Base-by-base conservation (phyloP, 345 rosid species). In the Murraya paniculata region DNA sequence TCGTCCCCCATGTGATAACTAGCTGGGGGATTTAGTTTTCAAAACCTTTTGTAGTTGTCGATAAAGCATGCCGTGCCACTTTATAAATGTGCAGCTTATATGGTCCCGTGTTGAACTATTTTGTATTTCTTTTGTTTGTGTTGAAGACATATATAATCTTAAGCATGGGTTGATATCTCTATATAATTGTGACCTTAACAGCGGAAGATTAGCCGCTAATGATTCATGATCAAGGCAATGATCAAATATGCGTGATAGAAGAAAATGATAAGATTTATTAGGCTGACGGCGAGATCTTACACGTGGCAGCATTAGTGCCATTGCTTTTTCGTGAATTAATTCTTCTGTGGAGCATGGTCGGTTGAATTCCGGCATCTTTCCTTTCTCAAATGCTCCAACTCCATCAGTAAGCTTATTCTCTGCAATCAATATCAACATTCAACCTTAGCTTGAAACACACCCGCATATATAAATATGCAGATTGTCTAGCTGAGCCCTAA, bases 351-450 rank as follows among this genome's bases (percentile, higher is more conserved):
- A 82, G 73, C 75, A 82, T 83, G 90, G 88, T 88, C 88, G 86
- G 89, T 85, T 82, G 72, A 85, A 85, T 81, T 78, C 83, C 87
- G 59, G 89, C 92, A 82, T 86, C 89, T 45, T 85, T 78, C 64
- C 83, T 67, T 66, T 74, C 81, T 76, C 75, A 66, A 67, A 53
- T 70, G 69, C 82, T 72, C 66, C 66, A 55, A 81, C 73, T 77
- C 78, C 83, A 41, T 72, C 77, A 50, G 11, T 72, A 68, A 45
- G 60, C 64, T 74, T 68, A 79, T 76, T 84, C 77, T 73, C 75
- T 59, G 30, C 64, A 38, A 73, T 38, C 67, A 28, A 24, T 30
- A 31, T 41, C 70, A 74, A 36, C 25, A 33, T 35, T 66, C 71
- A 62, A 57, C 65, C 68, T 31, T 41, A 35, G 41, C 59, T 25